Evolutionary conservation across 371 early-diverging fungal species (phyloP).

Genomic region (Apophysomyces trapeziformis): DNA sequence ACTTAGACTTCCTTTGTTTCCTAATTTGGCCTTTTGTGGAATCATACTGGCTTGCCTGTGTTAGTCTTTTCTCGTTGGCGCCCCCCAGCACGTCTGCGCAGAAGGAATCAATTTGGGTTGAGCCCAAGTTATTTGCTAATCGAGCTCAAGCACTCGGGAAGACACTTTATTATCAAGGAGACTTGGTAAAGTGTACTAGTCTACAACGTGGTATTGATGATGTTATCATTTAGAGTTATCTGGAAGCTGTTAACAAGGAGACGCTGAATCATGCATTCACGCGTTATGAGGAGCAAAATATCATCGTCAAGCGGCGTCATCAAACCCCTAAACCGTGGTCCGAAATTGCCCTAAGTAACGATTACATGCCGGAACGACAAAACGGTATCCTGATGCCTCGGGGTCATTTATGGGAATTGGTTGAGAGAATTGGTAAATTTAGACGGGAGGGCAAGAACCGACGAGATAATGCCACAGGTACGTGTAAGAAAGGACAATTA

Average conservation of each 20-base stretch:
- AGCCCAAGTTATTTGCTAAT: constrained; percentile 70
- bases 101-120: constrained; percentile 62
- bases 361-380: constrained; percentile 60
- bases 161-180: constrained; percentile 48
- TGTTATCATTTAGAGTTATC: constrained; percentile 50
- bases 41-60: constrained; percentile 84
- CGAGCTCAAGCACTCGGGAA: constrained; percentile 80
- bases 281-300: constrained; percentile 70
- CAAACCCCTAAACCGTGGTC: constrained; percentile 50
- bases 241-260: constrained; percentile 88
- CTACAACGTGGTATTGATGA: neutral
- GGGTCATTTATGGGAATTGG: constrained; percentile 80
- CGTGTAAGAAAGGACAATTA: neutral
- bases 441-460: constrained; percentile 89
- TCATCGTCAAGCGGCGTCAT: constrained; percentile 61
- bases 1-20: constrained; percentile 84
- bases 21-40: constrained; percentile 90
- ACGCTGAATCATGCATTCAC: constrained; percentile 79
- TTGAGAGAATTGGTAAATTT: constrained; percentile 83
- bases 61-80: constrained; percentile 64
- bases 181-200: constrained; percentile 14
- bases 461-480: constrained; percentile 84
- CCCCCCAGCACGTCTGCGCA: constrained; percentile 33
- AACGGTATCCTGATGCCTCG: constrained; percentile 59
- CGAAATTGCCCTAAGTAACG: constrained; percentile 58